Percentiles rank a stretch among this genome's conserved stretches.
Evolutionary conservation across 2,329 filamentous ascomycete genomes (phyloP).

Genomic region (Clarireedia hainanense): DNA sequence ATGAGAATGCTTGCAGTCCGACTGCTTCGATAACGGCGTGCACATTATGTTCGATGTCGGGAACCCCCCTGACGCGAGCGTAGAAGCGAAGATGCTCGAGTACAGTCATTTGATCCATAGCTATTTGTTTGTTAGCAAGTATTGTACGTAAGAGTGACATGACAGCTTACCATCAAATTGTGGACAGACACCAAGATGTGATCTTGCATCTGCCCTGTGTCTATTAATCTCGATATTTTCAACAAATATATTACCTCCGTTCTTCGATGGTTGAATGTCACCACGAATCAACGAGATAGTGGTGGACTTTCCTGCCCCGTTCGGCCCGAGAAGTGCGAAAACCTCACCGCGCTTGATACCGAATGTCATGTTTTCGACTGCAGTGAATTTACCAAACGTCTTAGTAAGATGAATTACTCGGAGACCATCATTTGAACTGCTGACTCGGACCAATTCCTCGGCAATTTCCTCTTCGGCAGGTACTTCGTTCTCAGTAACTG

Average conservation of each 20-base stretch:
- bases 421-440: constrained; percentile 44
- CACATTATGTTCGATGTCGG: constrained; percentile 70
- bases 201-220: constrained; percentile 63
- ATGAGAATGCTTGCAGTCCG: constrained; percentile 61
- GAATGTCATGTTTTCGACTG: constrained; percentile 85
- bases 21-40: constrained; percentile 71
- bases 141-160: not conserved
- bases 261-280: constrained; percentile 63
- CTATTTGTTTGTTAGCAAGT: constrained; percentile 29
- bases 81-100: constrained; percentile 83
- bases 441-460: constrained; percentile 56
- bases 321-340: constrained; percentile 82
- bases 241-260: constrained; percentile 73
- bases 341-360: constrained; percentile 73
- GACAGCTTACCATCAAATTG: constrained; percentile 53
- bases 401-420: constrained; percentile 77
- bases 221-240: constrained; percentile 69
- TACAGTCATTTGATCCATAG: constrained; percentile 86
- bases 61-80: constrained; percentile 72
- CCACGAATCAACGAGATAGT: constrained; percentile 85
- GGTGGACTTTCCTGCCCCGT: constrained; percentile 86
- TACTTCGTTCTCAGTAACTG: constrained; percentile 4
- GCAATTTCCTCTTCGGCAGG: constrained; percentile 44
- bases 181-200: constrained; percentile 82
- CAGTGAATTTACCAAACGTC: constrained; percentile 64